phyloP scores from a whole-genome alignment of 345 rosid genomes.

The Eucalyptus tenuipes region DNA sequence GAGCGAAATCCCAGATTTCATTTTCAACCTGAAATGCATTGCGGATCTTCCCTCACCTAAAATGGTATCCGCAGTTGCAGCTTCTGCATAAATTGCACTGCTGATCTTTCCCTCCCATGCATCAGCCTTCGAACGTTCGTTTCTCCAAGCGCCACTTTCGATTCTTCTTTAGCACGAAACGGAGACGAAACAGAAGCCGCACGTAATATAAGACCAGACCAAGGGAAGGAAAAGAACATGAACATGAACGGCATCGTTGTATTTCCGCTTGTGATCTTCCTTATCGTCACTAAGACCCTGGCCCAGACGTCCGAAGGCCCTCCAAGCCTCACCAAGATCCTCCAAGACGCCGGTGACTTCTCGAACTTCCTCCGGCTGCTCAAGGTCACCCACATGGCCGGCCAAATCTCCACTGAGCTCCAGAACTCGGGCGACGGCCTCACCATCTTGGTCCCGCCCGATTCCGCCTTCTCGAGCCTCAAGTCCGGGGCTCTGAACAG shows the following conservation, averaged over 20 bases:
- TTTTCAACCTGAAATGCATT: neutral
- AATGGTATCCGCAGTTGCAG: neutral
- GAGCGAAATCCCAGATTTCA: neutral
- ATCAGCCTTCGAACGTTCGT: neutral
- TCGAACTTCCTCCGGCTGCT: constrained; percentile 33
- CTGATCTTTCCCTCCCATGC: neutral
- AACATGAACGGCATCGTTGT: neutral
- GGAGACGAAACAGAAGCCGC: neutral
- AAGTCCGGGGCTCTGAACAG: constrained; percentile 4
- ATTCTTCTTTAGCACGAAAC: neutral
- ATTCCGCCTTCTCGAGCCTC: constrained; percentile 5
- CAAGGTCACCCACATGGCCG: constrained; percentile 27
- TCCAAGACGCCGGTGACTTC: constrained; percentile 50
- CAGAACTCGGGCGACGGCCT: neutral
- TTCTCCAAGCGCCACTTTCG: neutral
- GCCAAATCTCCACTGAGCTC: constrained; percentile 2
- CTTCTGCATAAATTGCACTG: neutral
- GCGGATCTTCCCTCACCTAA: neutral
- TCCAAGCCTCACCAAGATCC: constrained; percentile 40
- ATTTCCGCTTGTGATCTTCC: neutral
- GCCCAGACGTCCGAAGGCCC: constrained; percentile 3
- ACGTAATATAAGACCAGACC: neutral
- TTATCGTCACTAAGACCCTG: neutral
- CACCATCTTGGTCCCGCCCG: constrained; percentile 6
- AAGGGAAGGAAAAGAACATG: neutral